Conservation (phyloP, 129 eudicot genomes). For the Flaveria brownii region DNA sequence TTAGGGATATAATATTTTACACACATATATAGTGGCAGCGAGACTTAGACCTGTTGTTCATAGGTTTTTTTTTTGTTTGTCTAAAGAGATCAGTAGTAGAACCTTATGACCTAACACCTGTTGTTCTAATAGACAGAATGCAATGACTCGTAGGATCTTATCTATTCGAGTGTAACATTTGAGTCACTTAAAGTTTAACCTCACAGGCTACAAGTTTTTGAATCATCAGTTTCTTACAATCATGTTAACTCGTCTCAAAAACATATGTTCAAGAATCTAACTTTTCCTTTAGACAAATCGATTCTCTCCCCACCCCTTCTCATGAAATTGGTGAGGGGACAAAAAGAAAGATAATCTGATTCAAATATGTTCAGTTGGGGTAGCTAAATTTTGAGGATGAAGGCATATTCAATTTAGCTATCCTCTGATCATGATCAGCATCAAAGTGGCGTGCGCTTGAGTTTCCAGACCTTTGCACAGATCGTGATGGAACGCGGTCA, state of each 20-base stretch:
- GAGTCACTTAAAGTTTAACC: neutral
- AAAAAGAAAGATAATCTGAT: neutral
- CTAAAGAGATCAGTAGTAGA: too few relatives aligned
- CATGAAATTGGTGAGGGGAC: conserved; percentile 1
- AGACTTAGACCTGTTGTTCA: too few relatives aligned
- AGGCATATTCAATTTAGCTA: conserved; percentile 27
- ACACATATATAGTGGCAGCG: too few relatives aligned
- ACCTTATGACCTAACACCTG: too few relatives aligned
- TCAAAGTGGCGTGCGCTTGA: conserved; percentile 64
- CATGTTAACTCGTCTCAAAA: conserved; percentile 5
- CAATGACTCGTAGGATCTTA: too few relatives aligned
- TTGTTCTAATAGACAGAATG: too few relatives aligned
- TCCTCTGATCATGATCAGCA: conserved; percentile 46
- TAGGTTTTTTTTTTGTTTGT: too few relatives aligned
- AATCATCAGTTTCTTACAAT: conserved; percentile 18
- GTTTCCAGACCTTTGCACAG: conserved; percentile 46
- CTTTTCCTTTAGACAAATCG: neutral
- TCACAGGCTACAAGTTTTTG: conserved; percentile 10
- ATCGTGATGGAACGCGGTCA: conserved; percentile 70
- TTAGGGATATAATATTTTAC: too few relatives aligned
- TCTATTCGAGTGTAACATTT: neutral
- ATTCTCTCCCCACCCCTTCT: neutral
- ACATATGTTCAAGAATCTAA: conserved; percentile 18
- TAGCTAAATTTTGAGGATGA: conserved; percentile 36
- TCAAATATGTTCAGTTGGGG: conserved; percentile 31